phyloP scores from a whole-genome alignment of 192 early-diverging fungal species.

The Backusella mclennaniae region DNA sequence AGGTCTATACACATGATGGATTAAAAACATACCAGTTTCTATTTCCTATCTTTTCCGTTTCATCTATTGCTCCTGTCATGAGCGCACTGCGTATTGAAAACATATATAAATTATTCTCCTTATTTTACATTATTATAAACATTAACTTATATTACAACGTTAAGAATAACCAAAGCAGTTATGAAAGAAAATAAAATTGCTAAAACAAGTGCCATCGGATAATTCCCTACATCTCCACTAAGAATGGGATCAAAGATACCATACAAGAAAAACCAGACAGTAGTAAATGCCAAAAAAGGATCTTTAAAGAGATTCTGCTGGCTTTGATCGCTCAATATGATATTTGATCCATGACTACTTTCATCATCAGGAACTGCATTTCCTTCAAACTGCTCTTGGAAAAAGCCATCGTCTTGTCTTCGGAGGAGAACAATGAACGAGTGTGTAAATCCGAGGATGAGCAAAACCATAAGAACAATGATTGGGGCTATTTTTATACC shows the following conservation, averaged over 20 bases:
- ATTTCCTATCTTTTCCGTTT: neutral
- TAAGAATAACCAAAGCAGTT: neutral
- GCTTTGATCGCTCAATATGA: neutral
- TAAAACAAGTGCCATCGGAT: neutral
- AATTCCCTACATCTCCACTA: neutral
- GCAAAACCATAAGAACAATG: neutral
- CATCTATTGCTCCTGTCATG: neutral
- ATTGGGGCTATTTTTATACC: neutral
- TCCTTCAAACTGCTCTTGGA: neutral
- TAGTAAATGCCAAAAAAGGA: neutral
- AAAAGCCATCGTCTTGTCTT: neutral
- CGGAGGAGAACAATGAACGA: neutral
- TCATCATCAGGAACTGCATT: too few relatives aligned
- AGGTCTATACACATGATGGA: neutral
- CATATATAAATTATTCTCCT: too few relatives aligned
- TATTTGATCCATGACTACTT: neutral
- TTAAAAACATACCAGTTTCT: neutral
- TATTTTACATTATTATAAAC: too few relatives aligned
- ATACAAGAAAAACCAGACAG: neutral
- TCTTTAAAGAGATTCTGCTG: neutral
- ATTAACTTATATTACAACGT: neutral
- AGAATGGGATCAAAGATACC: constrained; percentile 8
- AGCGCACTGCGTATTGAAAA: too few relatives aligned
- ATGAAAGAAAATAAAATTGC: constrained; percentile 4
- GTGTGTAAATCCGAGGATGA: neutral